Base-by-base conservation (phyloP, 192 early-diverging fungal genomes). In the Gigaspora rosea region DNA sequence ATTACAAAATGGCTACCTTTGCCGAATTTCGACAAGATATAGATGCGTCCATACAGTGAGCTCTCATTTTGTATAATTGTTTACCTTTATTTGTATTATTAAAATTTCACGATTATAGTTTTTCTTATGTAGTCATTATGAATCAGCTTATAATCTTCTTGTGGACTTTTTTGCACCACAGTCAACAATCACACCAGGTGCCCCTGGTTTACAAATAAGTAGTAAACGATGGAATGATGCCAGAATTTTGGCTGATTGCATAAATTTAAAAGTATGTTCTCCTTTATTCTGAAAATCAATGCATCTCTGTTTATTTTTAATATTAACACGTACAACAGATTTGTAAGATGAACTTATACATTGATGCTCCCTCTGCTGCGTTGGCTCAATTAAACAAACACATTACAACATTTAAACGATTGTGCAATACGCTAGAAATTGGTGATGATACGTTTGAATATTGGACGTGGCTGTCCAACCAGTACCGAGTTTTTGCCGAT, bases 391-490 rank as follows among this genome's bases (percentile, higher is more conserved):
- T 94, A 15, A 88, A 94, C 48, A 85, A 84, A 8, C 94, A 96
- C 76, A 72, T 95, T 18, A 72, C 82, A 49, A 71, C 86, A 65
- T 87, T 94, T 72, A 85, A 88, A 67, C 76, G 83, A 4, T 81
- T 91, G 85, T 83, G 89, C 62, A 73, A 86, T 80, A 80, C 86
- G 71, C 85, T 86, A 88, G 63, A 83, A 52, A 80, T 89, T 75
- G 92, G 92, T 5, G 91, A 91, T 47, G 90, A 91, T n/a, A 91
- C 94, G 2, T 90, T 90, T 76, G 91, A 94, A 68, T 96, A 93
- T 79, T 96, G 95, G 95, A 81, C 88, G 8, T 96, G 94, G 94
- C 85, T 90, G 8, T 87, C 89, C 7, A 93, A 90, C 47, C 94
- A 95, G 84, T 95, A 91, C 75, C 87, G 91, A 12, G 81, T 91